Conservation (phyloP, 768 basidiomycete species). For the Russula abietina region DNA sequence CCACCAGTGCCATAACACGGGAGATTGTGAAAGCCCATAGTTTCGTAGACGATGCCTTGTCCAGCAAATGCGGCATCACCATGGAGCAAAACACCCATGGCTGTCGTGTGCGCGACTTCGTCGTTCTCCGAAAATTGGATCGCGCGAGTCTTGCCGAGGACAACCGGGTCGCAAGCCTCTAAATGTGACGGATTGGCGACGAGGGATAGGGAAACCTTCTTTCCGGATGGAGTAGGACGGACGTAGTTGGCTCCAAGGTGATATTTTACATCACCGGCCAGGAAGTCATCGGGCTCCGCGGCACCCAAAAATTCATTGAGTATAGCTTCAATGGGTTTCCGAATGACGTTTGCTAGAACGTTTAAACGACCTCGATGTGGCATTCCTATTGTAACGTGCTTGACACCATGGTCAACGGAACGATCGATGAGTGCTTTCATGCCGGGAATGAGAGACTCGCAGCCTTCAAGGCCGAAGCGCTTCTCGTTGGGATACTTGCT, state of each 20-base stretch:
- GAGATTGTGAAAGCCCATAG: constrained; percentile 95
- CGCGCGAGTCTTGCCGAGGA: constrained; percentile 97
- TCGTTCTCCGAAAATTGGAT: constrained; percentile 94
- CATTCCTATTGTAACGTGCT: constrained; percentile 97
- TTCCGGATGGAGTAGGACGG: constrained; percentile 94
- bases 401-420: constrained; percentile 93
- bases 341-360: constrained; percentile 95
- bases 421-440: constrained; percentile 99
- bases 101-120: constrained; percentile 68
- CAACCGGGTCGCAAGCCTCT: constrained; percentile 95
- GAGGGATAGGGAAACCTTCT: constrained; percentile 93
- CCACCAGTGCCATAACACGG: constrained; percentile 96
- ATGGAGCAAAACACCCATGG: constrained; percentile 94
- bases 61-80: constrained; percentile 99
- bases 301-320: constrained; percentile 90
- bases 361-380: constrained; percentile 98
- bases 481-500: constrained; percentile 99
- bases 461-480: constrained; percentile 97
- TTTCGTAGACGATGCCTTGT: constrained; percentile 98
- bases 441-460: constrained; percentile 94
- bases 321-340: constrained; percentile 97
- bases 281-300: constrained; percentile 61
- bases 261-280: constrained; percentile 98
- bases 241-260: constrained; percentile 99
- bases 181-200: constrained; percentile 99